Evolutionary conservation across 2,329 filamentous ascomycete genomes (phyloP).

Genomic region (Aspergillus transmontanensis): DNA sequence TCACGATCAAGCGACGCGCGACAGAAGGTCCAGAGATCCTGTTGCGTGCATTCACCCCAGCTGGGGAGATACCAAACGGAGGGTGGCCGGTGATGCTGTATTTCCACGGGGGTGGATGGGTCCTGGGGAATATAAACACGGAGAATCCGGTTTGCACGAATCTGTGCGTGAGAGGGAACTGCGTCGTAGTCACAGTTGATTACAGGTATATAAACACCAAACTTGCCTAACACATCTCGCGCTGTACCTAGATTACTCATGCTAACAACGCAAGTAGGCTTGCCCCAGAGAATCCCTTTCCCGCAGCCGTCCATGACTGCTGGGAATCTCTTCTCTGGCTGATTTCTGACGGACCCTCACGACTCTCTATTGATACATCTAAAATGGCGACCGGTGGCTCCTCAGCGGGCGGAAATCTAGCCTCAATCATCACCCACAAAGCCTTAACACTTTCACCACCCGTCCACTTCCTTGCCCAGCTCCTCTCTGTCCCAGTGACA

Average conservation of each 20-base stretch:
- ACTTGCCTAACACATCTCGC: background rate
- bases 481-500: conserved; percentile 60
- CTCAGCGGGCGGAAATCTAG: conserved; percentile 57
- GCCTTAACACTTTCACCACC: conserved; percentile 42
- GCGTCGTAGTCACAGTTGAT: conserved; percentile 59
- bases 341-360: conserved; percentile 39
- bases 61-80: conserved; percentile 42
- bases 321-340: conserved; percentile 59
- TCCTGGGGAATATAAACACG: conserved; percentile 59
- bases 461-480: conserved; percentile 50
- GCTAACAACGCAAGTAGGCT: conserved; percentile 41
- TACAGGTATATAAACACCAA: conserved; percentile 47
- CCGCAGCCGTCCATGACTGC: conserved; percentile 59
- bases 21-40: conserved; percentile 52
- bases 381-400: conserved; percentile 54
- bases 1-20: conserved; percentile 46
- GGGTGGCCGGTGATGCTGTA: conserved; percentile 62
- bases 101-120: conserved; percentile 63
- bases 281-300: conserved; percentile 60
- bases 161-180: conserved; percentile 52
- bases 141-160: conserved; percentile 62
- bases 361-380: conserved; percentile 45
- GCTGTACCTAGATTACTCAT: background rate
- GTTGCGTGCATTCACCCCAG: conserved; percentile 56
- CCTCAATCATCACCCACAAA: conserved; percentile 57